A percentile compares a stretch with the other conserved stretches of the same genome.
Evolutionary conservation across 345 rosid genomes (phyloP).

Genomic region (Boechera divaricarpa): DNA sequence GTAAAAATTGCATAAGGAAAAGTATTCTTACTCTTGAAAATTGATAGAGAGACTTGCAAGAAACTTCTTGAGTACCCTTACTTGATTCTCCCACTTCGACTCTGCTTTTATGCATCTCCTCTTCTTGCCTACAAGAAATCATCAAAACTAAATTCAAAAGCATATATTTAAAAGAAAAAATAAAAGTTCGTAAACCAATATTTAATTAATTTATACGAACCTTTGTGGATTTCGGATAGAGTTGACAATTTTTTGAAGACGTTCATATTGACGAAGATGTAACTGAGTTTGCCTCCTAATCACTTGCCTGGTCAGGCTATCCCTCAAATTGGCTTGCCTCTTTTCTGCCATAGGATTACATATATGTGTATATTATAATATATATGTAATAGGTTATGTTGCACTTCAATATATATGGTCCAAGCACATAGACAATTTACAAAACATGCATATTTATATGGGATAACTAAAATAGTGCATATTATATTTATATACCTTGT

Average conservation of each 20-base stretch:
- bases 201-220: neutral
- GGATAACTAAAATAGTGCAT: neutral
- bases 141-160: neutral
- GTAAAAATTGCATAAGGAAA: neutral
- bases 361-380: neutral
- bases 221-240: neutral
- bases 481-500: conserved; percentile 12
- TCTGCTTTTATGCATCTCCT: neutral
- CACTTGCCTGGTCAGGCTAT: neutral
- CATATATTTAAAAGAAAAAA: neutral
- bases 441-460: neutral
- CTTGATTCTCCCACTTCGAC: neutral
- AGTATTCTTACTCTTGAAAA: conserved; percentile 17
- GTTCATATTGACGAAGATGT: conserved; percentile 6
- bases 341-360: neutral
- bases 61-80: neutral
- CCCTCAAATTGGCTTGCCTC: neutral
- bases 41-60: conserved; percentile 24
- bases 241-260: neutral
- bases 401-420: no score
- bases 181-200: neutral
- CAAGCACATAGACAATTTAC: neutral
- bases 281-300: neutral
- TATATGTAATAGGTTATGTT: no score
- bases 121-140: neutral